phyloP scores from a whole-genome alignment of 2,329 filamentous ascomycete genomes.

The Lanzia echinophila region DNA sequence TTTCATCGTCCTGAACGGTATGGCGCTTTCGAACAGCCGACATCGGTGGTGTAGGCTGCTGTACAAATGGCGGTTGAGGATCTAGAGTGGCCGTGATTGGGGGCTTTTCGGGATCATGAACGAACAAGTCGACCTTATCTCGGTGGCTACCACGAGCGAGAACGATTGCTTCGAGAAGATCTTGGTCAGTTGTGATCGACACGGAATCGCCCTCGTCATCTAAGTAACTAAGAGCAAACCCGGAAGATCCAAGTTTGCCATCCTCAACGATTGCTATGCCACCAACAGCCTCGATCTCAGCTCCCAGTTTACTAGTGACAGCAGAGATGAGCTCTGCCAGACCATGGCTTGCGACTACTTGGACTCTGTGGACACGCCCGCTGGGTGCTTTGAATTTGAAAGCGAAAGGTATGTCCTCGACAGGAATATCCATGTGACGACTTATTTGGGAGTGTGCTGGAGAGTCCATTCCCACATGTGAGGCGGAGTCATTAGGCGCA shows the following conservation, averaged over 20 bases:
- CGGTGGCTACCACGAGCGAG: slow-evolving; percentile 69
- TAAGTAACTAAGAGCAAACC: slow-evolving; percentile 90
- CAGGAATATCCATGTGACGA: slow-evolving; percentile 46
- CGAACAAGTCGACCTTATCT: slow-evolving; percentile 96
- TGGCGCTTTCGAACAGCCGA: slow-evolving; percentile 43
- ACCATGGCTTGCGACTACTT: slow-evolving; percentile 74
- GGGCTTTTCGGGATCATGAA: slow-evolving; percentile 88
- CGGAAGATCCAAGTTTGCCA: slow-evolving; percentile 66
- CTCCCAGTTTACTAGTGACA: slow-evolving; percentile 78
- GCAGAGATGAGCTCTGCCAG: slow-evolving; percentile 70
- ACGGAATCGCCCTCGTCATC: slow-evolving; percentile 97
- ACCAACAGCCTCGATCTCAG: slow-evolving; percentile 76
- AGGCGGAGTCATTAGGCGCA: slow-evolving; percentile 88
- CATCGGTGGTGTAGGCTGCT: slow-evolving; percentile 45
- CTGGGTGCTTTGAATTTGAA: slow-evolving; percentile 99
- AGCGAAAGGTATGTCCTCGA: slow-evolving; percentile 74
- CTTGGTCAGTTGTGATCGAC: slow-evolving; percentile 92
- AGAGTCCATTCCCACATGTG: slow-evolving; percentile 77
- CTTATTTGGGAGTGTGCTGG: slow-evolving; percentile 58
- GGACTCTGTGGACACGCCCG: slow-evolving; percentile 86
- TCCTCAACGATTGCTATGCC: slow-evolving; percentile 73
- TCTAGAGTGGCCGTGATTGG: slow-evolving; percentile 62
- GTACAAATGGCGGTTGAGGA: slow-evolving; percentile 46
- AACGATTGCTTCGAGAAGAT: slow-evolving; percentile 82
- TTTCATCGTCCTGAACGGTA: slow-evolving; percentile 36